Conservation (phyloP, 208 protist genomes). For the Zelonia costaricensis region DNA sequence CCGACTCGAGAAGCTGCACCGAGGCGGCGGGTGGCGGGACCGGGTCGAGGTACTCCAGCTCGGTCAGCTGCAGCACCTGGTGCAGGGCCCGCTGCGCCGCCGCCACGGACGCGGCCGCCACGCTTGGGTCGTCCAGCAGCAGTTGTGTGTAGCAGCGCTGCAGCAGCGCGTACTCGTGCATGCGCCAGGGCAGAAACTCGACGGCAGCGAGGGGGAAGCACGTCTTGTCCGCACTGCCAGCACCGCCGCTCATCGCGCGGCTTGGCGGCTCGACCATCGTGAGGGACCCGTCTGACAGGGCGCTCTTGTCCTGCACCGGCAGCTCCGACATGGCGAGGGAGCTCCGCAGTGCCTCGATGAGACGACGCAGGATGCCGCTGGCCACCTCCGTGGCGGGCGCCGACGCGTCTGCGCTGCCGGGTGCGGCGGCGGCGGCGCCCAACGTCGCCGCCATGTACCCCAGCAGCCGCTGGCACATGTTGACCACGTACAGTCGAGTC, state of each 20-base stretch:
- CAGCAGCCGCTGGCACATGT: conserved; percentile 60
- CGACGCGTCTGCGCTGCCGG: neutral
- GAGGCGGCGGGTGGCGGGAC: conserved; percentile 56
- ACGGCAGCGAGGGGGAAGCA: conserved; percentile 67
- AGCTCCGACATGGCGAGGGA: conserved; percentile 29
- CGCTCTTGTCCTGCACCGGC: neutral
- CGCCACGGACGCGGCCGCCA: conserved; percentile 40
- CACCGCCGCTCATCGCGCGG: too few relatives aligned
- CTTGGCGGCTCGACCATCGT: neutral
- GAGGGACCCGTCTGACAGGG: neutral
- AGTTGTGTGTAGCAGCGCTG: conserved; percentile 50
- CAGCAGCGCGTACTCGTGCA: conserved; percentile 70
- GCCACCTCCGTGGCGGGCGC: conserved; percentile 5
- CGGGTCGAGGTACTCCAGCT: conserved; percentile 73
- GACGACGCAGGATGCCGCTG: conserved; percentile 4
- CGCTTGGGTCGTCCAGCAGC: conserved; percentile 12
- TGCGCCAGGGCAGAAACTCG: conserved; percentile 70
- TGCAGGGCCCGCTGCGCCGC: conserved; percentile 42
- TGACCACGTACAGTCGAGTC: conserved; percentile 60
- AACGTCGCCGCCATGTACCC: conserved; percentile 24
- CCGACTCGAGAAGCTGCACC: conserved; percentile 33
- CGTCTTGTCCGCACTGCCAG: conserved; percentile 6
- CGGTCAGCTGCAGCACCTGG: conserved; percentile 60
- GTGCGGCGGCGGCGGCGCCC: conserved; percentile 5
- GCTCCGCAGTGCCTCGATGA: conserved; percentile 20